Percentiles rank a stretch among this genome's conserved stretches.
Evolutionary conservation across 106 monocot species (phyloP).

Genomic region (Acanthochlamys bracteata): DNA sequence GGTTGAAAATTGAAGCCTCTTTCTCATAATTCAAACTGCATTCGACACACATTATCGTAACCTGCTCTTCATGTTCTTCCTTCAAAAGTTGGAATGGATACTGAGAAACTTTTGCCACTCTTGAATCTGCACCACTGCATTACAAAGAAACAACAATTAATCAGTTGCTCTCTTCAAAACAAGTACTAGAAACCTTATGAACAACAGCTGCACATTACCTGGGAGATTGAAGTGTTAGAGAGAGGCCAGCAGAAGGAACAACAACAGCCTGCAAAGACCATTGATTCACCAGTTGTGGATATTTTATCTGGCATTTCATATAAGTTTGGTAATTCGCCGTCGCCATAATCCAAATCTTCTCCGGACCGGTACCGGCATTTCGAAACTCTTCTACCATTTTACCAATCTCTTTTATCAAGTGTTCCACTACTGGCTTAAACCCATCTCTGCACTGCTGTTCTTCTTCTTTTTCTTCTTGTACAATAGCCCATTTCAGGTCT

Average conservation of each 20-base stretch:
- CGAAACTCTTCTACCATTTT: slow-evolving; percentile 41
- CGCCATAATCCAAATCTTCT: slow-evolving; percentile 68
- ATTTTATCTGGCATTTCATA: slow-evolving; percentile 67
- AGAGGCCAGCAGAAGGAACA: slow-evolving; percentile 80
- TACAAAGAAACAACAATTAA: background rate
- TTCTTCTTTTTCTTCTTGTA: slow-evolving; percentile 22
- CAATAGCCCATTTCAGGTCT: slow-evolving; percentile 67
- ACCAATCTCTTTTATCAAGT: slow-evolving; percentile 52
- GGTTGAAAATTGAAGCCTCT: slow-evolving; percentile 32
- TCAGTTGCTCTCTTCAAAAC: background rate
- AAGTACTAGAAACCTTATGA: slow-evolving; percentile 12
- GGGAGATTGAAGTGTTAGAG: slow-evolving; percentile 61
- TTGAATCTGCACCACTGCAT: slow-evolving; percentile 39
- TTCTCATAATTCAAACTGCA: slow-evolving; percentile 64
- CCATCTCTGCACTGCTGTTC: slow-evolving; percentile 7
- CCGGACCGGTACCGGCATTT: slow-evolving; percentile 3
- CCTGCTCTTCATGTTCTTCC: slow-evolving; percentile 32
- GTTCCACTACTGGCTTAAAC: slow-evolving; percentile 31
- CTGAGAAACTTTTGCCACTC: slow-evolving; percentile 24
- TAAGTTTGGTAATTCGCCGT: slow-evolving; percentile 74
- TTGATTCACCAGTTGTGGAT: slow-evolving; percentile 53
- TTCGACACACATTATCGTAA: slow-evolving; percentile 48
- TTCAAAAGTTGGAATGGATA: slow-evolving; percentile 32
- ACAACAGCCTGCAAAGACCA: slow-evolving; percentile 80
- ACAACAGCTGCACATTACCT: too few species aligned